Percentiles rank a stretch among this genome's conserved stretches.
These are phyloP conservation scores for Wallacemonas rigidus DNA, from an alignment of 208 protist genomes.

Conservation along the genomic window DNA sequence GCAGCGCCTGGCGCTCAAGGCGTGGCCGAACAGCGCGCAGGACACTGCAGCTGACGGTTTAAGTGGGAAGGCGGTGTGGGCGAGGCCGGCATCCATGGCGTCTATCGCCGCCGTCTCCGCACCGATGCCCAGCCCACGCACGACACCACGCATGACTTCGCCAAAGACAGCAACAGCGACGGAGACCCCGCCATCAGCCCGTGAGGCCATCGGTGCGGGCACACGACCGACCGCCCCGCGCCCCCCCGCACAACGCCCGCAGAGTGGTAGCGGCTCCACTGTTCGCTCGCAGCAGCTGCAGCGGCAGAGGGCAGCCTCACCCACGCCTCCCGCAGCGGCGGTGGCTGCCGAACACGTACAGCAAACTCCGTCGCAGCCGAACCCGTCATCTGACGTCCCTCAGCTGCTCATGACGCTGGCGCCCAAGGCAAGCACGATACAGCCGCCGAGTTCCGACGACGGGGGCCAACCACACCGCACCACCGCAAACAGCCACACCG, in stretches of 20 bases:
- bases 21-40: neutral
- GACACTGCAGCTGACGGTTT: neutral
- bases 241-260: constrained; percentile 3
- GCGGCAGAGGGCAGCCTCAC: neutral
- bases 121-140: neutral
- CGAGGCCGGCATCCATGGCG: neutral
- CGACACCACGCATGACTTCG: neutral
- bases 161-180: neutral
- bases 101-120: constrained; percentile 3
- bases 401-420: neutral
- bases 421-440: neutral
- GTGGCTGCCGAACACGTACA: neutral
- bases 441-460: neutral
- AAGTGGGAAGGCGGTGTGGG: neutral
- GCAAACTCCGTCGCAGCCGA: neutral
- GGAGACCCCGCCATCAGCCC: neutral
- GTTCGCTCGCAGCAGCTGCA: constrained; percentile 3
- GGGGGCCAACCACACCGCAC: neutral
- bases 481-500: too few relatives aligned
- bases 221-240: constrained; percentile 2
- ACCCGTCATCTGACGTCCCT: neutral
- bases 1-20: neutral
- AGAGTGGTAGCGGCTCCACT: neutral
- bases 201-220: neutral
- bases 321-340: neutral